Percentiles rank a stretch among this genome's conserved stretches.
These are phyloP conservation scores for Incumbomyces delicatus DNA, from an alignment of 2,329 filamentous ascomycete species.

Conservation along the genomic window DNA sequence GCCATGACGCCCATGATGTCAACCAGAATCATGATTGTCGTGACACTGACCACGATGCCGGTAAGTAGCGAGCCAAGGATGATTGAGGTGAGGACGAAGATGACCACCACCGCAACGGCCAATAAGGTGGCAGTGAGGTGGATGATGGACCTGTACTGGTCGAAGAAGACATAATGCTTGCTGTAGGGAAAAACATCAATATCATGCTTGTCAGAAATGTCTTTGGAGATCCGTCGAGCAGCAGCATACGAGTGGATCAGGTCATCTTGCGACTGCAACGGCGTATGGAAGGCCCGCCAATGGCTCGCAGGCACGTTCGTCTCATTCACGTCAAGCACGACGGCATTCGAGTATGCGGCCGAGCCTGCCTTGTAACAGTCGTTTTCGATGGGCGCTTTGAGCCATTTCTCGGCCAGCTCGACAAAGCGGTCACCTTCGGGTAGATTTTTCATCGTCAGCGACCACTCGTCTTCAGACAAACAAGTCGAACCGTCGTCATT, in stretches of 20 bases:
- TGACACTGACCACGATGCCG: constrained; percentile 69
- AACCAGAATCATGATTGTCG: constrained; percentile 84
- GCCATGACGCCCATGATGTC: constrained; percentile 97
- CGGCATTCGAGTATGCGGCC: constrained; percentile 74
- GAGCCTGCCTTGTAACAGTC: constrained; percentile 81
- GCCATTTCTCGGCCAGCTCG: constrained; percentile 73
- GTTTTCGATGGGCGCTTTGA: constrained; percentile 67
- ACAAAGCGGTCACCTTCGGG: constrained; percentile 88
- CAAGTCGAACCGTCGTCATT: constrained; percentile 62
- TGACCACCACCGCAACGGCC: constrained; percentile 72
- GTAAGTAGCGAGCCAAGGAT: constrained; percentile 79
- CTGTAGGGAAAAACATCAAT: constrained; percentile 92
- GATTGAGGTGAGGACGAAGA: constrained; percentile 67
- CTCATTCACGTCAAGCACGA: constrained; percentile 63
- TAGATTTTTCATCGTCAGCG: constrained; percentile 81
- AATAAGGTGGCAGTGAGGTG: constrained; percentile 69
- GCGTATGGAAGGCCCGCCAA: constrained; percentile 84
- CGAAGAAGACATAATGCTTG: constrained; percentile 98
- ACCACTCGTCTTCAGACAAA: constrained; percentile 76
- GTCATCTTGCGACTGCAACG: constrained; percentile 76
- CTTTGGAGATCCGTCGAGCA: constrained; percentile 74
- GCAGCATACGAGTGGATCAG: constrained; percentile 87
- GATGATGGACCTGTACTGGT: constrained; percentile 85
- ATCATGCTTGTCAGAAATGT: constrained; percentile 60
- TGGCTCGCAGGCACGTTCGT: constrained; percentile 70